Evolutionary conservation across 192 early-diverging fungal species (phyloP).

Genomic region (Coemansia sp.): DNA sequence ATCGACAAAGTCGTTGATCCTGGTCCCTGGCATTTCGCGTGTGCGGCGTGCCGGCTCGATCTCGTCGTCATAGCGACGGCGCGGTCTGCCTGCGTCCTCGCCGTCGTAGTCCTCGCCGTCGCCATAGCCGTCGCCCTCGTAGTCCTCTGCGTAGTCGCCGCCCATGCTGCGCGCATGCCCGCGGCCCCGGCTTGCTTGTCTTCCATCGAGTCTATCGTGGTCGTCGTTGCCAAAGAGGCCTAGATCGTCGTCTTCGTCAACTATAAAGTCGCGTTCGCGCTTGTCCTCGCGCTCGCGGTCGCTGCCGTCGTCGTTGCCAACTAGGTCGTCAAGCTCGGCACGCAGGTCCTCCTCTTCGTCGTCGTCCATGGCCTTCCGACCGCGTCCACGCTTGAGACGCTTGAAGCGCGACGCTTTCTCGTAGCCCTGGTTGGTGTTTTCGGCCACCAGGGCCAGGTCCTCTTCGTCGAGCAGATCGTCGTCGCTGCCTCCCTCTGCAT

Average conservation of each 20-base stretch:
- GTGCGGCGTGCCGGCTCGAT: constrained; percentile 4
- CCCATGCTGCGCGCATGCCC: not conserved
- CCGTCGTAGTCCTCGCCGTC: not conserved
- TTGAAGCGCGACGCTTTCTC: constrained; percentile 57
- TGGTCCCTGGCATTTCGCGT: constrained; percentile 6
- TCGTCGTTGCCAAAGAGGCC: constrained; percentile 48
- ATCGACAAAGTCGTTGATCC: constrained; percentile 33
- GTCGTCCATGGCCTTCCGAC: constrained; percentile 54
- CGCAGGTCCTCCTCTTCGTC: constrained; percentile 54
- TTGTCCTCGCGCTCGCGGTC: constrained; percentile 22
- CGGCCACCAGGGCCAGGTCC: constrained; percentile 86
- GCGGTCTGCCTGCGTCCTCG: not conserved
- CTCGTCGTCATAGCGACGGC: constrained; percentile 13
- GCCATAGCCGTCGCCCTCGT: constrained; percentile 8
- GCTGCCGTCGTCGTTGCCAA: constrained; percentile 25
- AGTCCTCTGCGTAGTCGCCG: constrained; percentile 4
- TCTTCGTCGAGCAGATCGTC: constrained; percentile 89
- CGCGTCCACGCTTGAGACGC: constrained; percentile 71
- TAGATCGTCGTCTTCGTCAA: constrained; percentile 16
- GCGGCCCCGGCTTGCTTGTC: constrained; percentile 1
- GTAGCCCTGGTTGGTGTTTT: constrained; percentile 70
- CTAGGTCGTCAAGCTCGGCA: constrained; percentile 34
- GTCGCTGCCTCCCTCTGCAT: constrained; percentile 5
- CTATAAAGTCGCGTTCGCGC: not conserved
- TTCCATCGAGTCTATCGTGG: not conserved